phyloP scores from a whole-genome alignment of 2,329 filamentous ascomycete genomes.

The Ambrosiella xylebori region DNA sequence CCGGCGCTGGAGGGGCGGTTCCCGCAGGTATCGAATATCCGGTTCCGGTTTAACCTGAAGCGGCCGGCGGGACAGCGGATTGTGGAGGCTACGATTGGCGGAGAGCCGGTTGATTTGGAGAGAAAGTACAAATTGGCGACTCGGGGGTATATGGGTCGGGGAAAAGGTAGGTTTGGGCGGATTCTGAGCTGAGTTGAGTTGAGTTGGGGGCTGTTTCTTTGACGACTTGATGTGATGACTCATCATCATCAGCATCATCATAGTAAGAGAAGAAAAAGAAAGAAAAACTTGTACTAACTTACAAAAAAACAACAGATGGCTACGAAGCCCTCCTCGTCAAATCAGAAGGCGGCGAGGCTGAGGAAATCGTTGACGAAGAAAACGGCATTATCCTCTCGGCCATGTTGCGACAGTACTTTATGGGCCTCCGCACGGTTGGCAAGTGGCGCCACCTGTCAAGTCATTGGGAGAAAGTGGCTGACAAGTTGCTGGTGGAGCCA shows the following conservation, averaged over 20 bases:
- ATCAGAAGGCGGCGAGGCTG: constrained; percentile 56
- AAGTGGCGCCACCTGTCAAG: constrained; percentile 59
- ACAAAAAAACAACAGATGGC: constrained; percentile 37
- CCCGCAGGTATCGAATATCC: constrained; percentile 72
- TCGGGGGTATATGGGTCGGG: constrained; percentile 73
- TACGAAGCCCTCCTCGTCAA: constrained; percentile 60
- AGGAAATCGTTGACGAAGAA: constrained; percentile 70
- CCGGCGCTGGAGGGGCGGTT: constrained; percentile 69
- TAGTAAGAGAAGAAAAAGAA: no score
- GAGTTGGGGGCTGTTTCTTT: not conserved
- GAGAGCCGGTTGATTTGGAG: constrained; percentile 41
- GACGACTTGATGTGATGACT: no score
- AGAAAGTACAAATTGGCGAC: constrained; percentile 59
- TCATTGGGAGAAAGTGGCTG: constrained; percentile 51
- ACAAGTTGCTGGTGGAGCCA: constrained; percentile 18
- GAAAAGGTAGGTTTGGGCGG: constrained; percentile 34
- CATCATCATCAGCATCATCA: no score
- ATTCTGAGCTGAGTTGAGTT: not conserved
- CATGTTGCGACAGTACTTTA: constrained; percentile 79
- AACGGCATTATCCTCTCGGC: constrained; percentile 74
- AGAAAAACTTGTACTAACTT: not conserved
- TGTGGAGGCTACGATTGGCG: constrained; percentile 41
- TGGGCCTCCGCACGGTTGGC: constrained; percentile 65
- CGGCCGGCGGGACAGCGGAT: constrained; percentile 45
- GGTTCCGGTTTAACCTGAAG: constrained; percentile 52